These are phyloP conservation scores for Fistulifera pelliculosa DNA, from an alignment of 108 stramenopile species.

Conservation along the genomic window DNA sequence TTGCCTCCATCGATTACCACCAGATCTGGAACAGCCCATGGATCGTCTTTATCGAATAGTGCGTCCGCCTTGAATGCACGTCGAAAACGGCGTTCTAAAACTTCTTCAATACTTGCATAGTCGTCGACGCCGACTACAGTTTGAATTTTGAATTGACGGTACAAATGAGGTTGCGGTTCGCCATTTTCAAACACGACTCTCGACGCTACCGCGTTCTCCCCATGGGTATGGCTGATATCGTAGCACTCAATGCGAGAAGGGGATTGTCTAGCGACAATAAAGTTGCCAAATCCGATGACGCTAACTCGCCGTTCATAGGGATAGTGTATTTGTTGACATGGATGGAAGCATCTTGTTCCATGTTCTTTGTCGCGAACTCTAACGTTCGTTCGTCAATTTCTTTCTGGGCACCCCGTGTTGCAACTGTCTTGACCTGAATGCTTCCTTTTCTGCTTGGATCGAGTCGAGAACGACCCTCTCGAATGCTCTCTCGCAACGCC, in stretches of 20 bases:
- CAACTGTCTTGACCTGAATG: slow-evolving; percentile 15
- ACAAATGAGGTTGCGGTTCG: slow-evolving; percentile 30
- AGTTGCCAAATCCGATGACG: slow-evolving; percentile 20
- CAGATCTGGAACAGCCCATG: slow-evolving; percentile 60
- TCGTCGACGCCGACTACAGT: slow-evolving; percentile 47
- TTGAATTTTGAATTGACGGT: slow-evolving; percentile 56
- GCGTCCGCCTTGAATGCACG: slow-evolving; percentile 22
- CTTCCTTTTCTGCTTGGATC: slow-evolving; percentile 13
- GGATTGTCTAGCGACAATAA: slow-evolving; percentile 29
- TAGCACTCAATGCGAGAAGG: slow-evolving; percentile 63
- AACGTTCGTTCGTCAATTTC: slow-evolving; percentile 32
- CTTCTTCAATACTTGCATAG: slow-evolving; percentile 62
- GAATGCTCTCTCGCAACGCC: slow-evolving; percentile 22
- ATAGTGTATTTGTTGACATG: slow-evolving; percentile 5
- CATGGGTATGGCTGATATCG: slow-evolving; percentile 70
- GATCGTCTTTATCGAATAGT: slow-evolving; percentile 21
- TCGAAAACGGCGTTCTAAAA: slow-evolving; percentile 46
- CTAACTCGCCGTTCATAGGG: slow-evolving; percentile 33
- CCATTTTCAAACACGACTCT: slow-evolving; percentile 67
- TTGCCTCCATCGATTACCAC: slow-evolving; percentile 72
- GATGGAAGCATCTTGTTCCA: slow-evolving; percentile 15
- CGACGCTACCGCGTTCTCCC: slow-evolving; percentile 44
- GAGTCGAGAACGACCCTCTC: slow-evolving; percentile 10
- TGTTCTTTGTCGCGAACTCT: slow-evolving; percentile 42
- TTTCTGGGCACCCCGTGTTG: slow-evolving; percentile 24